phyloP scores from a whole-genome alignment of 140 eudicot species.

The Stevia rebaudiana region DNA sequence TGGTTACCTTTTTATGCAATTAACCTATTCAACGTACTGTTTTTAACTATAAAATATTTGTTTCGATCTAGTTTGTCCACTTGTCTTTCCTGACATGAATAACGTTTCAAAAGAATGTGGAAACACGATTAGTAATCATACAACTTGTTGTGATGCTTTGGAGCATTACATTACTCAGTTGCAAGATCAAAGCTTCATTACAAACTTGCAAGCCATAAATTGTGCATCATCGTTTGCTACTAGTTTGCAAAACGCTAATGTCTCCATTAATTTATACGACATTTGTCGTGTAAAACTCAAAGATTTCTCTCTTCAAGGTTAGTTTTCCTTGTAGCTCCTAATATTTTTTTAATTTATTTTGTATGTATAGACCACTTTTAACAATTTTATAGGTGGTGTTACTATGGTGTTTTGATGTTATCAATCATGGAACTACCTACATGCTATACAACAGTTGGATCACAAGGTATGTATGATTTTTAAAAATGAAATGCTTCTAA shows the following conservation, averaged over 20 bases:
- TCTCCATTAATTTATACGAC: slow-evolving; percentile 38
- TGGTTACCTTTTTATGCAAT: neutral
- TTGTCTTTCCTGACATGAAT: slow-evolving; percentile 37
- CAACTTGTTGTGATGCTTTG: slow-evolving; percentile 52
- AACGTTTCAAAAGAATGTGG: slow-evolving; percentile 45
- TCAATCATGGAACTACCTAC: slow-evolving; percentile 5
- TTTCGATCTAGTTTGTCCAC: slow-evolving; percentile 50
- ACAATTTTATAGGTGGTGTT: slow-evolving; percentile 13
- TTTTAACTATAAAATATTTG: neutral
- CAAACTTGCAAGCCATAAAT: slow-evolving; percentile 62
- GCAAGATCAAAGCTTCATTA: slow-evolving; percentile 64
- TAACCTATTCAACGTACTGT: neutral
- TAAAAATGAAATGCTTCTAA: neutral
- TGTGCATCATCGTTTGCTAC: slow-evolving; percentile 57
- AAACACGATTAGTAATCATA: slow-evolving; percentile 26
- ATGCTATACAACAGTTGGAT: slow-evolving; percentile 43
- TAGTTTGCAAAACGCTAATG: slow-evolving; percentile 40
- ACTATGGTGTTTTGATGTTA: neutral
- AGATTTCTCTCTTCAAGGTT: slow-evolving; percentile 78
- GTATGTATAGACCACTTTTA: neutral
- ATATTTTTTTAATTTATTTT: neutral
- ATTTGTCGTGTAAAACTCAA: slow-evolving; percentile 51
- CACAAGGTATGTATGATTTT: slow-evolving; percentile 42
- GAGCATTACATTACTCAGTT: slow-evolving; percentile 33
- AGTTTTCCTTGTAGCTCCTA: neutral